Evolutionary conservation across 148 eudicot genomes (phyloP).

Genomic region (Heliamphora exappendiculata): DNA sequence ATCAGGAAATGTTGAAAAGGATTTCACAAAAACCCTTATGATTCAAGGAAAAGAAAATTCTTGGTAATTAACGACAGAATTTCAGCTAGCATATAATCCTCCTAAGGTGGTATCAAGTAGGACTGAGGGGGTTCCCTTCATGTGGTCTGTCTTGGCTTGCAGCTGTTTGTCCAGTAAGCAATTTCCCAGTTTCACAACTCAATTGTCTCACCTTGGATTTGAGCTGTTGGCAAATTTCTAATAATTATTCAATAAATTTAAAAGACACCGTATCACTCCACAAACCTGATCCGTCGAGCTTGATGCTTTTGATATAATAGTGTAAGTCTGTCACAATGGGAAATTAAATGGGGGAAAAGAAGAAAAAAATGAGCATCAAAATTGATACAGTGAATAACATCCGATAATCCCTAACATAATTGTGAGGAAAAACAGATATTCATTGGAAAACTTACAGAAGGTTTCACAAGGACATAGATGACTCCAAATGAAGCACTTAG

Average conservation of each 20-base stretch:
- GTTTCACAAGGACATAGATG: constrained; percentile 70
- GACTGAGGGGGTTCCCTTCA: background rate
- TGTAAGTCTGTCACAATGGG: constrained; percentile 57
- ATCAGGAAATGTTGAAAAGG: no score
- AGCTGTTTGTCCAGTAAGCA: no score
- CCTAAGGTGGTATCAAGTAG: background rate
- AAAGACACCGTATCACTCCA: constrained; percentile 5
- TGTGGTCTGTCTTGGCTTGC: background rate
- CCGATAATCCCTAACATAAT: background rate
- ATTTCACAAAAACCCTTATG: background rate
- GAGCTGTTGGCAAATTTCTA: background rate
- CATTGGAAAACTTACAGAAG: constrained; percentile 48
- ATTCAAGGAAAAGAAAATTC: background rate
- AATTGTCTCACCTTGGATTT: background rate
- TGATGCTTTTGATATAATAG: constrained; percentile 79
- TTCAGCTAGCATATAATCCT: background rate
- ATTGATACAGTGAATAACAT: background rate
- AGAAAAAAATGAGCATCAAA: background rate
- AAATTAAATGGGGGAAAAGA: background rate
- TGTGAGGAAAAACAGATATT: background rate
- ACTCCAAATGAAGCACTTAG: constrained; percentile 89
- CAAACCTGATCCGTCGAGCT: constrained; percentile 72
- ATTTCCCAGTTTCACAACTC: background rate
- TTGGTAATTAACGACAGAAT: background rate
- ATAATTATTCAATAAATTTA: background rate